Evolutionary conservation across 2,329 filamentous ascomycete genomes (phyloP).

Genomic region (Cladophialophora exuberans): DNA sequence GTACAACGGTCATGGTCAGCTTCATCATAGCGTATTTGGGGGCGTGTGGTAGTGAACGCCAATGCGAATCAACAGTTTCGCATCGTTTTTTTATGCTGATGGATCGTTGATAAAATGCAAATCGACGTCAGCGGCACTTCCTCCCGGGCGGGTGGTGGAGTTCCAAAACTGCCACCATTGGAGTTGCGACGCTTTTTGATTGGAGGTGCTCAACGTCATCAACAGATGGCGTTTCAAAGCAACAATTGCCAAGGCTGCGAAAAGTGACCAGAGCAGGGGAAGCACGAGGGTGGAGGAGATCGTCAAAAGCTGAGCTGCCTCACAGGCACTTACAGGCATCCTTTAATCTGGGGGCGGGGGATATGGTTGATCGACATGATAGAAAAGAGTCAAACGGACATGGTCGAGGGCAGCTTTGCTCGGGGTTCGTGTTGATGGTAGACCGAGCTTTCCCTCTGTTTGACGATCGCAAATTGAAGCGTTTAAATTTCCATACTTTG

Average conservation of each 20-base stretch:
- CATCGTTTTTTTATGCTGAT: background rate
- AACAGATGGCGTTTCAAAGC: too few relatives aligned
- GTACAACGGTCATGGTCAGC: conserved; percentile 8
- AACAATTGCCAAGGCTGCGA: too few relatives aligned
- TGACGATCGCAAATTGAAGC: background rate
- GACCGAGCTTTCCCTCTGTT: background rate
- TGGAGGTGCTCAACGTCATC: conserved; percentile 3
- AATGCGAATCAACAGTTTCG: background rate
- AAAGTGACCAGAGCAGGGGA: too few relatives aligned
- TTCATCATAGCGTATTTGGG: too few relatives aligned
- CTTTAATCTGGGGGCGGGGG: conserved; percentile 6
- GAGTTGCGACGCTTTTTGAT: background rate
- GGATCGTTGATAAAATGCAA: conserved; percentile 7
- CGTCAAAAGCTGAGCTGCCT: too few relatives aligned
- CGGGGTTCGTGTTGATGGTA: conserved; percentile 15
- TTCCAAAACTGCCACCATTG: too few relatives aligned
- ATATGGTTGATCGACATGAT: too few relatives aligned
- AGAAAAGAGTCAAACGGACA: too few relatives aligned
- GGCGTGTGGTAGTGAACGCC: too few relatives aligned
- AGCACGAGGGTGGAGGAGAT: too few relatives aligned
- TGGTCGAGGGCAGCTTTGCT: background rate
- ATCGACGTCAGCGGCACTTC: conserved; percentile 30
- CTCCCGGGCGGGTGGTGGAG: too few relatives aligned
- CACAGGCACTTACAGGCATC: too few relatives aligned
- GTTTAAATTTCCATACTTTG: background rate